Percentiles rank a stretch among this genome's conserved stretches.
Conservation (phyloP, 2,329 filamentous ascomycete species). For the Seiridium unicorne region DNA sequence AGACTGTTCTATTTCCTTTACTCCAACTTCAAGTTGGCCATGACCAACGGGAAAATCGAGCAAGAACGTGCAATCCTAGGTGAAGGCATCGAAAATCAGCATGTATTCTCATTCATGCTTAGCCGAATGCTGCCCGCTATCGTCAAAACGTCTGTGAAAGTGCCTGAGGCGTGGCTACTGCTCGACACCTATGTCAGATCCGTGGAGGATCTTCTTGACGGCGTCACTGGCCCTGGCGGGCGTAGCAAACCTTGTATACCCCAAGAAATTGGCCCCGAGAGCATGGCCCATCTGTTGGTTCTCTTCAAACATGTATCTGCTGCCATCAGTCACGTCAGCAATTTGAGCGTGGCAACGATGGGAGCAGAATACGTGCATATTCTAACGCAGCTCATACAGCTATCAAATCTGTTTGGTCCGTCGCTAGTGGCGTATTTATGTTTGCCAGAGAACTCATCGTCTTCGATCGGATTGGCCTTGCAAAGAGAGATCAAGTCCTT, state of each 20-base stretch:
- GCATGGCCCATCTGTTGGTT: slow-evolving; percentile 29
- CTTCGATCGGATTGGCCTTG: slow-evolving; percentile 14
- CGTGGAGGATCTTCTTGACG: slow-evolving; percentile 33
- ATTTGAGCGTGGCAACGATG: slow-evolving; percentile 15
- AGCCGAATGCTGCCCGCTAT: slow-evolving; percentile 55
- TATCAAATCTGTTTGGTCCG: slow-evolving; percentile 26
- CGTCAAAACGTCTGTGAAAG: slow-evolving; percentile 34
- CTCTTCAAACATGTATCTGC: slow-evolving; percentile 29
- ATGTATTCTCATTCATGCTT: slow-evolving; percentile 47
- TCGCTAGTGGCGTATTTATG: slow-evolving; percentile 24
- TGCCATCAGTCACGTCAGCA: slow-evolving; percentile 24
- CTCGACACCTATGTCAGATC: slow-evolving; percentile 50
- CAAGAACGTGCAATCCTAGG: slow-evolving; percentile 45
- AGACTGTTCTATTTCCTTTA: slow-evolving; percentile 57
- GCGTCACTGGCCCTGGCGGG: not conserved
- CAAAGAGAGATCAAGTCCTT: slow-evolving; percentile 14
- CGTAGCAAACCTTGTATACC: slow-evolving; percentile 26
- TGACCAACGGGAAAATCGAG: slow-evolving; percentile 46
- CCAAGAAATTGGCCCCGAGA: slow-evolving; percentile 33
- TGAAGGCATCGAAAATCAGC: slow-evolving; percentile 44
- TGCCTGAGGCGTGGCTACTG: slow-evolving; percentile 41
- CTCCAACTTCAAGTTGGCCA: slow-evolving; percentile 55
- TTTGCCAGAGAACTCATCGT: slow-evolving; percentile 17
- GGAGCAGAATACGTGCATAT: slow-evolving; percentile 20
- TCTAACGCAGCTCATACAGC: slow-evolving; percentile 18